A percentile compares a stretch with the other conserved stretches of the same genome.
Conservation (phyloP, 371 early-diverging fungal species). For the Circinella umbellata region DNA sequence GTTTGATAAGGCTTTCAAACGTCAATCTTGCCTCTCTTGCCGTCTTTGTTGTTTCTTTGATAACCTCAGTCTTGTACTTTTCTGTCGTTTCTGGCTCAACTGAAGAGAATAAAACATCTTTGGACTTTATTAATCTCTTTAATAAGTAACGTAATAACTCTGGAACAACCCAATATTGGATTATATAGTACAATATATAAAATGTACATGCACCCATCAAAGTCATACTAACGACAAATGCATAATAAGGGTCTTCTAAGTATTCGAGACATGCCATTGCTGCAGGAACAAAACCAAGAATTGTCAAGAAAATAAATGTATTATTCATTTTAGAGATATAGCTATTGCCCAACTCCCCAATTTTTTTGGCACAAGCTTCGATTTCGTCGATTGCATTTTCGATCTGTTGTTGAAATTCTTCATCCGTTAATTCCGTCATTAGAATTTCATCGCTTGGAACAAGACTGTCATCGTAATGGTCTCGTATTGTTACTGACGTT, state of each 20-base stretch:
- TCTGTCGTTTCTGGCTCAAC: neutral
- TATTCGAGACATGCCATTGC: constrained; percentile 10
- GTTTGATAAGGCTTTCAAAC: constrained; percentile 3
- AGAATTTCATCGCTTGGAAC: neutral
- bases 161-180: constrained; percentile 12
- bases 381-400: constrained; percentile 10
- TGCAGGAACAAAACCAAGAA: constrained; percentile 11
- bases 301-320: constrained; percentile 7
- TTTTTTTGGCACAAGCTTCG: constrained; percentile 1
- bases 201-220: neutral
- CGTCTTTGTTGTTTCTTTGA: constrained; percentile 5
- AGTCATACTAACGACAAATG: constrained; percentile 5
- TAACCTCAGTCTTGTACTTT: neutral
- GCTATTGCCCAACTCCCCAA: constrained; percentile 10
- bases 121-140: neutral
- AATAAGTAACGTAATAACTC: constrained; percentile 4
- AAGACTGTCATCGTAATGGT: neutral
- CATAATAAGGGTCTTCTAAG: constrained; percentile 9
- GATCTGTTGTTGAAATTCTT: constrained; percentile 1
- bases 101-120: neutral
- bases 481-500: neutral
- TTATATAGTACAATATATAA: constrained; percentile 8
- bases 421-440: neutral
- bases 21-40: constrained; percentile 9
- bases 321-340: constrained; percentile 9